These are phyloP conservation scores for Saccharomycopsis crataegensis DNA, from an alignment of 1,139 yeast genomes.

Conservation along the genomic window DNA sequence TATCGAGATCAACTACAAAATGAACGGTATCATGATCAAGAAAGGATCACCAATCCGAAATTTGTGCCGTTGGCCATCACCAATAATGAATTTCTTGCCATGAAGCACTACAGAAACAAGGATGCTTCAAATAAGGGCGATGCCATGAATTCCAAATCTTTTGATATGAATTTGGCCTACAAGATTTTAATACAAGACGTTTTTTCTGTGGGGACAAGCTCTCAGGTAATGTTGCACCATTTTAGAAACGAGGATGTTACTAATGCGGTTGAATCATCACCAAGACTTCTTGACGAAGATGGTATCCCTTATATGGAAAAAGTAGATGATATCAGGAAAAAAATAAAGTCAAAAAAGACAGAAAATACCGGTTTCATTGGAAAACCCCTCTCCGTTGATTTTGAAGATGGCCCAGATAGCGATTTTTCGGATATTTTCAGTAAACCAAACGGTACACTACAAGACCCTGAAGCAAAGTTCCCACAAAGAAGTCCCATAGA, in stretches of 20 bases:
- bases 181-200: neutral
- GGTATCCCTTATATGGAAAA: neutral
- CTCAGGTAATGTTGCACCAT: neutral
- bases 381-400: neutral
- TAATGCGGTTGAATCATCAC: neutral
- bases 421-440: neutral
- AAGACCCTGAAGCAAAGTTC: neutral
- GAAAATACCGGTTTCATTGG: too few relatives aligned
- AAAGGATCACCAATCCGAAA: neutral
- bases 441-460: neutral
- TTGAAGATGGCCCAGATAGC: neutral
- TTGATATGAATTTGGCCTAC: neutral
- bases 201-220: neutral
- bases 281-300: neutral
- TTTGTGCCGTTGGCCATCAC: neutral
- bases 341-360: neutral
- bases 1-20: neutral
- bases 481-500: neutral
- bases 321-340: neutral
- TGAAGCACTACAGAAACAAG: neutral
- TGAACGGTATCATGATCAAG: neutral
- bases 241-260: neutral
- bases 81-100: neutral
- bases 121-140: neutral
- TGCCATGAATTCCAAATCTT: neutral